Base-by-base conservation (phyloP, 345 rosid genomes). In the Nasturtium officinale region DNA sequence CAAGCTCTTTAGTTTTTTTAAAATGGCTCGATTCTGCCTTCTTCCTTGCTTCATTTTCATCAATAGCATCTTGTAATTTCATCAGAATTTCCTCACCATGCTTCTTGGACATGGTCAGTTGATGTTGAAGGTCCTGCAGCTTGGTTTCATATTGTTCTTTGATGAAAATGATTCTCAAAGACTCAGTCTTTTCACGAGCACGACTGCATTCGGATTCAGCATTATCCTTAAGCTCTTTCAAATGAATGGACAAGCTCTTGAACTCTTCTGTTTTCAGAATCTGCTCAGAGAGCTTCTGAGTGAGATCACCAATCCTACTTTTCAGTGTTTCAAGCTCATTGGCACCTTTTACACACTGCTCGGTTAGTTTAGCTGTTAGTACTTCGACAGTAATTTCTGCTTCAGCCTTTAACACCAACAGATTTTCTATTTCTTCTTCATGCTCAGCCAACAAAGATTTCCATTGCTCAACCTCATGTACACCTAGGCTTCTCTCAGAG, bases 121-220 rank as follows among this genome's bases (percentile, higher is more conserved):
- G 99, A n/a, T 87, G 89, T 38, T 88, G 93, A 75, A 90, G 81
- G 79, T 95, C 96, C 72, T 89, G 96, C 75, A 91, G 74, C 83
- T 83, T 85, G 50, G 87, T 80, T 81, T 95, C 99, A 54, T 84
- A 84, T 82, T 95, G 97, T 79, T 90, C 99, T 83, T 88, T 95
- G 81, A 95, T 88, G 81, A 95, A 95, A 56, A 87, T 96, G 81
- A 95, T 89, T 83, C 99, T 91, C 84, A 95, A 80, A 21, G 99
- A 91, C 69, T 95, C 89, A 33, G 79, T 77, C 75, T 86, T 89
- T 62, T 87, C 88, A 68, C 77, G 83, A 38, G 89, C 87, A 61
- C 79, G 86, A 51, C 43, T 65, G 76, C 76, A 74, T 79, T 91
- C 96, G 16, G 83, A 84, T n/a, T 95, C 93, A 69, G 93, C 89